Base-by-base conservation (phyloP, 768 basidiomycete genomes). In the Mycena filopes region DNA sequence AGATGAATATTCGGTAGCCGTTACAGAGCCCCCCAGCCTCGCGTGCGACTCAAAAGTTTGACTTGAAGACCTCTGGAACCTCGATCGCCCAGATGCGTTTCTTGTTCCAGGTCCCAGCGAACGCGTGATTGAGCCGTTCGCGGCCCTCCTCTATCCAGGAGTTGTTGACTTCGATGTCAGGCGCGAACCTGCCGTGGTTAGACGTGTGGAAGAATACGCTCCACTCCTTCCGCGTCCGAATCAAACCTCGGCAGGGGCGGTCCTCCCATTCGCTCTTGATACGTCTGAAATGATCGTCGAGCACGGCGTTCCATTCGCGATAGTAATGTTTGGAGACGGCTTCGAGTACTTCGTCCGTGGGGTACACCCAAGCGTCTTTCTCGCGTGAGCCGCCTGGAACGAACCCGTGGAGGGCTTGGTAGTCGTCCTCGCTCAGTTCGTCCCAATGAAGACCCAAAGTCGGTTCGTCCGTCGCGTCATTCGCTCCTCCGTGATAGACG, bases 21-120 rank as follows among this genome's bases (percentile, higher is more conserved):
- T 28, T 49, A 49, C 50, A 51, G 29, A 55, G 54, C 54, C 54
- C 54, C 54, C 54, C 54, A 55, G 54, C 42, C 16, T 40, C 29
- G 21, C 25, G 28, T 33, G 28, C 21, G n/a, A 15, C 12, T 55
- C 20, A 55, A 36, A 42, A 55, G 1, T 18, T 25, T 11, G 9
- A 3, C 12, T 20, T 26, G 41, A 55, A 55, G 8, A 18, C 15
- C 26, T 43, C 54, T 1, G 42, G 54, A 16, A 55, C 15, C 15
- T 20, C 25, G 5, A 55, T 7, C 2, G 29, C 25, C 15, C 26
- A 20, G n/a, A 55, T 12, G 3, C 54, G 26, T n/a, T 29, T 43
- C 28, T 29, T 42, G 28, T 43, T 29, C 54, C 54, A 55, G 3
- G 11, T 20, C 8, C 40, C 40, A 9, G 12, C 42, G 54, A 55